These are phyloP conservation scores for Massospora cicadina DNA, from an alignment of 371 early-diverging fungal genomes.

Conservation along the genomic window DNA sequence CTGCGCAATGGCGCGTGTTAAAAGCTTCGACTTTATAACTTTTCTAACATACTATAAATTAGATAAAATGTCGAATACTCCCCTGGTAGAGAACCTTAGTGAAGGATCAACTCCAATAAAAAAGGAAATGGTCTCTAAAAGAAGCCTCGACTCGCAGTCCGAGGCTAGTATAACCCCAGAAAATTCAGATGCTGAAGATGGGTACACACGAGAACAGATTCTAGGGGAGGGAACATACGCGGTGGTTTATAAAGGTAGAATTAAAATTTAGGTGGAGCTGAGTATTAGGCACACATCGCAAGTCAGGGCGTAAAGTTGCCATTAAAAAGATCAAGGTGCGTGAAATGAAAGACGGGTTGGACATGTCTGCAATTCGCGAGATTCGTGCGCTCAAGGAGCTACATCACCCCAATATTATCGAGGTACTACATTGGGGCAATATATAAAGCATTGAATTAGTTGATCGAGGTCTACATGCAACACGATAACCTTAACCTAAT, in stretches of 20 bases:
- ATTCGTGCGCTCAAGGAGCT: constrained; percentile 91
- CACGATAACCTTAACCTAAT: constrained; percentile 88
- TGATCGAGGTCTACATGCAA: constrained; percentile 89
- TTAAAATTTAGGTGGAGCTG: constrained; percentile 12
- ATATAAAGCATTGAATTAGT: constrained; percentile 19
- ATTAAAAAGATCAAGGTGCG: constrained; percentile 92
- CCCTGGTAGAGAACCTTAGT: background rate
- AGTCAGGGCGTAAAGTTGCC: constrained; percentile 56
- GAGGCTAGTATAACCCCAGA: background rate
- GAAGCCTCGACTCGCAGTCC: background rate
- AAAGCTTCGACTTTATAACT: too few species aligned
- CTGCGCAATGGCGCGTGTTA: too few species aligned
- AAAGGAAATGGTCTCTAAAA: background rate
- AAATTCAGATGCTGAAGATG: background rate
- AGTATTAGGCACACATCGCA: constrained; percentile 22
- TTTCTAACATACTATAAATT: too few species aligned
- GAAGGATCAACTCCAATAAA: background rate
- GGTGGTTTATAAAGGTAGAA: constrained; percentile 66
- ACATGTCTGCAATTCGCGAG: constrained; percentile 92
- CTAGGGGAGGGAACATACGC: constrained; percentile 95
- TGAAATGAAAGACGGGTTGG: constrained; percentile 62
- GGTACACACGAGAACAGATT: background rate
- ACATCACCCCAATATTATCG: constrained; percentile 78
- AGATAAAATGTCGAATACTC: background rate
- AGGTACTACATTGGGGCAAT: constrained; percentile 24